phyloP scores from a whole-genome alignment of 1,284 basidiomycete genomes.

The Rhodotorula mucilaginosa region DNA sequence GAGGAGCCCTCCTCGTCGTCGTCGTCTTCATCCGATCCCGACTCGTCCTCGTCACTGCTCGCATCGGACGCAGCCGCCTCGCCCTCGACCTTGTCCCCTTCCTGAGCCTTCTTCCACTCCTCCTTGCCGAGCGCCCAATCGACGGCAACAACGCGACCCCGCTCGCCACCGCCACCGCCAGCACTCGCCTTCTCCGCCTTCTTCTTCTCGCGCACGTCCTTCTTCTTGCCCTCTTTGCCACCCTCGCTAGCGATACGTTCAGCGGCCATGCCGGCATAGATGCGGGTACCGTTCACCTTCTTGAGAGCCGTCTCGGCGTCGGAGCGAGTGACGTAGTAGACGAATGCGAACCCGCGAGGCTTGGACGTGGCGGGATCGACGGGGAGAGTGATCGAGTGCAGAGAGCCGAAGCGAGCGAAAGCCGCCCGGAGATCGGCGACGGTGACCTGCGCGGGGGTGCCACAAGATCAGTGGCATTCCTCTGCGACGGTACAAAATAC shows the following conservation, averaged over 20 bases:
- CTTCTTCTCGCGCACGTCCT: conserved; percentile 61
- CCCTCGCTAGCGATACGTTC: conserved; percentile 57
- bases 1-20: conserved; percentile 47
- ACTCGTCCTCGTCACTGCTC: conserved; percentile 55
- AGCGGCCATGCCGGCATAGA: conserved; percentile 63
- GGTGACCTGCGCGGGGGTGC: conserved; percentile 58
- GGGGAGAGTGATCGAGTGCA: conserved; percentile 82
- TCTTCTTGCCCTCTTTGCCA: conserved; percentile 71
- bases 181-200: conserved; percentile 47
- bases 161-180: conserved; percentile 52
- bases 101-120: conserved; percentile 70
- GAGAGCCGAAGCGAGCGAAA: conserved; percentile 84
- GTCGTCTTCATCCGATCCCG: conserved; percentile 69
- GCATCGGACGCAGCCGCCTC: conserved; percentile 38
- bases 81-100: conserved; percentile 55
- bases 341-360: conserved; percentile 84
- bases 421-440: conserved; percentile 81
- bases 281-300: conserved; percentile 73
- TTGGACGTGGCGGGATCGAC: conserved; percentile 50
- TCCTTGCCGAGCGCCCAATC: conserved; percentile 96
- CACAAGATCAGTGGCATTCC: neutral
- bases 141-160: conserved; percentile 77
- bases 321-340: conserved; percentile 85
- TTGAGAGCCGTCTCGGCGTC: conserved; percentile 83
- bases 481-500: too few relatives aligned